phyloP scores from a whole-genome alignment of 1,139 yeast genomes.

The Candida freyschussii region DNA sequence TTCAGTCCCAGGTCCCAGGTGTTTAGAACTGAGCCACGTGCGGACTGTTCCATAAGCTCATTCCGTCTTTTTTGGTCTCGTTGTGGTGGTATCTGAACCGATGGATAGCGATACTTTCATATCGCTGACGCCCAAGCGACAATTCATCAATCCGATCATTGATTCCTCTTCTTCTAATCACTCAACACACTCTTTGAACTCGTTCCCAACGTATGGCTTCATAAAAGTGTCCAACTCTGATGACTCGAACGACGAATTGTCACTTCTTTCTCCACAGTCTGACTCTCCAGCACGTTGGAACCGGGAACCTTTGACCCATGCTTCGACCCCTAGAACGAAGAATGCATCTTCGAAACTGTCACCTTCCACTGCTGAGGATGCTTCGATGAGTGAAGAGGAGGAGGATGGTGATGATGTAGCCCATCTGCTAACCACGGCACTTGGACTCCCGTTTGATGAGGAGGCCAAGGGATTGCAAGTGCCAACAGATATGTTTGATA shows the following conservation, averaged over 20 bases:
- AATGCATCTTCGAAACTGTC: too few species aligned
- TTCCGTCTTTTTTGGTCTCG: too few species aligned
- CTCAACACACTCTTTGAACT: slow-evolving; percentile 15
- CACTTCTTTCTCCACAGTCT: slow-evolving; percentile 8
- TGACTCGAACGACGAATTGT: slow-evolving; percentile 14
- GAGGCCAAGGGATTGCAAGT: slow-evolving; percentile 5
- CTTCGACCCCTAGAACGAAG: too few species aligned
- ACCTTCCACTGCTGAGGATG: too few species aligned
- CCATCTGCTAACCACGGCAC: too few species aligned
- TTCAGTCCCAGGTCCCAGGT: too few species aligned
- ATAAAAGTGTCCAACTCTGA: slow-evolving; percentile 20
- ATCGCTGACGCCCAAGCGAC: slow-evolving; percentile 1
- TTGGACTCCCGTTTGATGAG: slow-evolving; percentile 6
- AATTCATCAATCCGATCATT: slow-evolving; percentile 3
- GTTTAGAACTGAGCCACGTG: too few species aligned
- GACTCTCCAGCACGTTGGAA: slow-evolving; percentile 5
- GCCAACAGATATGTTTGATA: slow-evolving; percentile 8
- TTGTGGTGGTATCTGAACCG: too few species aligned
- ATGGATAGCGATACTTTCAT: background rate
- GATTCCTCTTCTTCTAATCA: slow-evolving; percentile 8
- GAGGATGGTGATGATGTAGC: too few species aligned
- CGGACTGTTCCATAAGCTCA: too few species aligned
- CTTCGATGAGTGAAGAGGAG: too few species aligned
- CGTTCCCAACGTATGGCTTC: slow-evolving; percentile 21
- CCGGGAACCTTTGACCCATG: too few species aligned